Evolutionary conservation across 2,329 filamentous ascomycete genomes (phyloP), one percentile per base, ranked within the genome.

Genomic region (Colletotrichum eleusines): DNA sequence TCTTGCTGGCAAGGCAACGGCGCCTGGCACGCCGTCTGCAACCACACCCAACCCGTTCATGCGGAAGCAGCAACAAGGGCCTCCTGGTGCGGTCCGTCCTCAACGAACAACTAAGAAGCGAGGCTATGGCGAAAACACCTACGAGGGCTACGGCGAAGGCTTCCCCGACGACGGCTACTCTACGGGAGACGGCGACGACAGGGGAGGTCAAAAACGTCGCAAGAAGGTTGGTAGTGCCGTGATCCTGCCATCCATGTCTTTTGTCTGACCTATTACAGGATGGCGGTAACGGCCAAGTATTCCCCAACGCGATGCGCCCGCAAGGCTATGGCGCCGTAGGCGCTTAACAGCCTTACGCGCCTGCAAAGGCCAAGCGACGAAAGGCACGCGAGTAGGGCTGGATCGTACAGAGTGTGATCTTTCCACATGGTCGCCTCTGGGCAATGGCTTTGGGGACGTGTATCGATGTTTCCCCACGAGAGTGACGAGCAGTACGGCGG

Each of bases 131-230:
- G 92, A 95, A 73, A 88, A 86, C 75, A 93, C 90, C 76, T 95
- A 88, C 76, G 90, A 92, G 76, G 92, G 92, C 51, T 94, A 94
- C 76, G 88, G 89, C 54, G 91, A 94, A 74, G 90, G 90, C 42
- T 94, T 86, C 74, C 86, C 86, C 12, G 92, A 94, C 73, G 91
- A 93, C 73, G 89, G 88, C n/a, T 91, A 94, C 76, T 93, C 91
- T 28, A 93, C 91, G 28, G 91, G 90, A 69, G 92, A 92, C 74
- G 89, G 90, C 74, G 91, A 92, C 75, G 89, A 91, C 75, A 80
- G 80, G 72, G 78, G 80, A 53, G 85, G 84, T 74, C 83, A 86
- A 75, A 91, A 91, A 82, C 86, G 89, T 75, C 86, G 89, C 78
- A 92, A 91, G 82, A 90, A 91, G 88, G 89, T 90, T 77, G 74